A percentile compares a stretch with the other conserved stretches of the same genome.
Evolutionary conservation across 768 basidiomycete genomes (phyloP).

Genomic region (Coprinopsis strossmayeri): DNA sequence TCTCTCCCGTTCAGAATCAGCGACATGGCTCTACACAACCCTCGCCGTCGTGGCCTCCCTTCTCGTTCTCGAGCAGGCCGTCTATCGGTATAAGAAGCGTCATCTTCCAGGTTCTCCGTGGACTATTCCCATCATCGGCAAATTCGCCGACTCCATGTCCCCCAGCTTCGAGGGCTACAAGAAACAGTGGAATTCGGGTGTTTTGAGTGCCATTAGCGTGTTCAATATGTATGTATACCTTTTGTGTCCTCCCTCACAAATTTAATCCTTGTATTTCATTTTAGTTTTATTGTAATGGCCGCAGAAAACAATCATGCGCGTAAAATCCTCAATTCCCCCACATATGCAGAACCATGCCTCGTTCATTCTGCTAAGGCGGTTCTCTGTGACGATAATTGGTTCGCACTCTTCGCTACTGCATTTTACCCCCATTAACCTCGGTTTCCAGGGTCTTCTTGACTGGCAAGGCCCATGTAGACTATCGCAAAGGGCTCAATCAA

Average conservation of each 20-base stretch:
- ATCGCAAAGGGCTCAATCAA: constrained; percentile 82
- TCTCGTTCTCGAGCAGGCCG: constrained; percentile 78
- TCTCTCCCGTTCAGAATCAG: constrained; percentile 25
- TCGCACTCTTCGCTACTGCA: constrained; percentile 11
- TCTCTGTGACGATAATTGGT: constrained; percentile 86
- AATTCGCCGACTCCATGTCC: constrained; percentile 87
- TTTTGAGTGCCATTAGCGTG: constrained; percentile 84
- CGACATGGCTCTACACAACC: constrained; percentile 65
- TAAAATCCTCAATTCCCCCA: constrained; percentile 94
- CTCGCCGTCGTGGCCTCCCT: constrained; percentile 62
- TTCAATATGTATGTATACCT: constrained; percentile 82
- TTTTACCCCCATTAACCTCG: neutral
- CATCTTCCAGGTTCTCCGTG: constrained; percentile 82
- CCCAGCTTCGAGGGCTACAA: constrained; percentile 92
- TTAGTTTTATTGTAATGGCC: constrained; percentile 97
- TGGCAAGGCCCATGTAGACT: constrained; percentile 90
- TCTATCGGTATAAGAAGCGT: constrained; percentile 86
- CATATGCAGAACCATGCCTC: constrained; percentile 88
- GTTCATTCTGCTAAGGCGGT: constrained; percentile 88
- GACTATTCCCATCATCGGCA: constrained; percentile 98
- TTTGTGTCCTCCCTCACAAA: neutral
- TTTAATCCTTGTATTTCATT: constrained; percentile 2
- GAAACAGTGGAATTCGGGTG: constrained; percentile 87
- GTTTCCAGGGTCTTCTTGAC: constrained; percentile 87
- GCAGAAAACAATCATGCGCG: constrained; percentile 89